A percentile compares a stretch with the other conserved stretches of the same genome.
phyloP scores from a whole-genome alignment of 208 protist species.

The Crithidia acanthocephali region DNA sequence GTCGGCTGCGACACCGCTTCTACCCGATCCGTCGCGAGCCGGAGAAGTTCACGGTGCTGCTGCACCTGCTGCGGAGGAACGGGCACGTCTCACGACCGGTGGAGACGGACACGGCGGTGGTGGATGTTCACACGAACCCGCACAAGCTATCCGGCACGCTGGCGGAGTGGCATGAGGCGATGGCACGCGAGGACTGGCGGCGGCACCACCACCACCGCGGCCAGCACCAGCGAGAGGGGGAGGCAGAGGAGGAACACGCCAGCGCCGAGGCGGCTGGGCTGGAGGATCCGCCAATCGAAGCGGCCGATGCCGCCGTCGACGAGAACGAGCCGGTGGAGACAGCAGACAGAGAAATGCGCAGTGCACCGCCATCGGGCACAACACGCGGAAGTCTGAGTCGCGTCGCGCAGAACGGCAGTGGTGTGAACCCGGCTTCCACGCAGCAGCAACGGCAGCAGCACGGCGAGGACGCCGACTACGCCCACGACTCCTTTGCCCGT shows the following conservation, averaged over 20 bases:
- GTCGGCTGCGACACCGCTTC: conserved; percentile 72
- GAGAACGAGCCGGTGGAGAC: too few species aligned
- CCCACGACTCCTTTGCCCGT: conserved; percentile 45
- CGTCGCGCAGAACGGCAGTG: too few species aligned
- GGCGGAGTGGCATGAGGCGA: conserved; percentile 39
- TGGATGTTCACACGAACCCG: conserved; percentile 41
- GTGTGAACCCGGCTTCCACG: too few species aligned
- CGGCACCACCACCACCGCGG: neutral
- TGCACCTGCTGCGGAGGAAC: conserved; percentile 71
- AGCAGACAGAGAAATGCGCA: too few species aligned
- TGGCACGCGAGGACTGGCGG: neutral
- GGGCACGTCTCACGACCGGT: conserved; percentile 49
- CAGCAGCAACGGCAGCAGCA: neutral
- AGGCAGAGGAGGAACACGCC: too few species aligned
- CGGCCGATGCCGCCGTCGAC: too few species aligned
- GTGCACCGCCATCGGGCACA: too few species aligned
- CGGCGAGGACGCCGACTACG: conserved; percentile 30
- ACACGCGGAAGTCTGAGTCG: too few species aligned
- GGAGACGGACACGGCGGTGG: conserved; percentile 56
- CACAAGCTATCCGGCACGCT: conserved; percentile 55
- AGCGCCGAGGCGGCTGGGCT: too few species aligned
- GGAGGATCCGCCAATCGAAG: neutral
- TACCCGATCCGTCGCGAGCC: conserved; percentile 50
- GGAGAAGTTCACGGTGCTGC: conserved; percentile 74
- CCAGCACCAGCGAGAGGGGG: neutral